Percentiles rank a stretch among this genome's conserved stretches.
Evolutionary conservation across 2,329 filamentous ascomycete genomes (phyloP).

Genomic region (Arthroderma sp.): DNA sequence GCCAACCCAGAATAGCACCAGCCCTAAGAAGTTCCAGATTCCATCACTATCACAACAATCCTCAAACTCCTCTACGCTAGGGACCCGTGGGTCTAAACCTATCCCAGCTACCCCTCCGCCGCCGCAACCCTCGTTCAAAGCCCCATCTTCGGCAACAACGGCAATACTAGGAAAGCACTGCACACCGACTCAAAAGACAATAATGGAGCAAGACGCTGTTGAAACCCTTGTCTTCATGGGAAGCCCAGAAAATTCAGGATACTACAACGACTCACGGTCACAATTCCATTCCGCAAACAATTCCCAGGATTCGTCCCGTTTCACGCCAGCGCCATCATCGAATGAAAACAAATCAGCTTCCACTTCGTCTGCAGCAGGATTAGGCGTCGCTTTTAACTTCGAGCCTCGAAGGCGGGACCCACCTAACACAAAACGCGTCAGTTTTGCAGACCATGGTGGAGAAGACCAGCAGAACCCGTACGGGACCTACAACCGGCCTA

Average conservation of each 20-base stretch:
- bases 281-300: conserved; percentile 13
- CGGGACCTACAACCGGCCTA: conserved; percentile 4
- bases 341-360: conserved; percentile 14
- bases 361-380: conserved; percentile 9
- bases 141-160: conserved; percentile 16
- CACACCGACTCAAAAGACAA: conserved; percentile 33
- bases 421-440: conserved; percentile 11
- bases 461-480: conserved; percentile 7
- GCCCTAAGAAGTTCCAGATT: background rate
- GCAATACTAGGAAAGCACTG: conserved; percentile 20
- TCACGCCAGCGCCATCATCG: conserved; percentile 12
- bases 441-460: conserved; percentile 14
- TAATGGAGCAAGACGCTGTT: conserved; percentile 41
- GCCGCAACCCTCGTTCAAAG: conserved; percentile 19
- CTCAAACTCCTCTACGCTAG: conserved; percentile 15
- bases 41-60: conserved; percentile 9
- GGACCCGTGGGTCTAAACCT: conserved; percentile 16
- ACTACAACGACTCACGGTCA: conserved; percentile 27
- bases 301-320: conserved; percentile 9
- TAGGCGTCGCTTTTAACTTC: background rate
- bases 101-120: conserved; percentile 24
- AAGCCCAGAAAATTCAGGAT: conserved; percentile 38
- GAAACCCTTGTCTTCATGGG: conserved; percentile 41
- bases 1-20: conserved; percentile 26
- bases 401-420: background rate